These are phyloP conservation scores for Tylopilus balloui DNA, from an alignment of 768 basidiomycete genomes.

Conservation along the genomic window DNA sequence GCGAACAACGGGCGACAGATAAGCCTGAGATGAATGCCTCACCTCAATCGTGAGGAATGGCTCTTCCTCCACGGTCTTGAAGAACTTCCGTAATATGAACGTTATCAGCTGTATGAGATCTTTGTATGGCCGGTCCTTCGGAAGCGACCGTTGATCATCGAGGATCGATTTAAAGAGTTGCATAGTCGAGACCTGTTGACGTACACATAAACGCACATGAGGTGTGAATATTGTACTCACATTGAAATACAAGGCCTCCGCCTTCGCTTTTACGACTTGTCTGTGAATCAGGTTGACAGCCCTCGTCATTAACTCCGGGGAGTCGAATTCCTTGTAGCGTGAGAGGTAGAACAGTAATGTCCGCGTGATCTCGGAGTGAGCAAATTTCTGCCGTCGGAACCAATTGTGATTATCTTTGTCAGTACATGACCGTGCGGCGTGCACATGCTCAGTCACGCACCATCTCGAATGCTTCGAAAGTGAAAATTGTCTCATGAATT, in stretches of 20 bases:
- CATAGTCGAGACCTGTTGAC: constrained; percentile 77
- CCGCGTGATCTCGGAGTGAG: constrained; percentile 76
- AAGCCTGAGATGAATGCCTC: constrained; percentile 31
- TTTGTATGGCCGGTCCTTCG: constrained; percentile 71
- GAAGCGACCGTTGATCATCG: constrained; percentile 73
- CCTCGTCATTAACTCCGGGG: constrained; percentile 80
- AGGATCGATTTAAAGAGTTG: constrained; percentile 85
- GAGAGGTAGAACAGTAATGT: constrained; percentile 81
- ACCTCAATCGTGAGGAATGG: constrained; percentile 89
- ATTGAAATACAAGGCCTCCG: constrained; percentile 94
- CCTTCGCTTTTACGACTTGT: constrained; percentile 85
- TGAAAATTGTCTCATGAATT: constrained; percentile 82
- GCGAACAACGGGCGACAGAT: constrained; percentile 13
- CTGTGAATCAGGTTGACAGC: constrained; percentile 87
- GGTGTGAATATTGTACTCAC: constrained; percentile 39
- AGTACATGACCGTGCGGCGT: constrained; percentile 14
- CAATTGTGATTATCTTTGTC: constrained; percentile 19
- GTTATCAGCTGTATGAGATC: constrained; percentile 83
- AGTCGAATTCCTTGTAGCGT: constrained; percentile 75
- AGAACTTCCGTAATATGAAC: constrained; percentile 87
- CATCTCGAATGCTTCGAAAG: constrained; percentile 87
- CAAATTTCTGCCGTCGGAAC: constrained; percentile 67
- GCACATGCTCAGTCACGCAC: constrained; percentile 41
- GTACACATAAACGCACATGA: constrained; percentile 14
- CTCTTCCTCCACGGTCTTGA: constrained; percentile 84